Base-by-base conservation (phyloP, 2,329 filamentous ascomycete species). In the Proliferodiscus dingleyae region DNA sequence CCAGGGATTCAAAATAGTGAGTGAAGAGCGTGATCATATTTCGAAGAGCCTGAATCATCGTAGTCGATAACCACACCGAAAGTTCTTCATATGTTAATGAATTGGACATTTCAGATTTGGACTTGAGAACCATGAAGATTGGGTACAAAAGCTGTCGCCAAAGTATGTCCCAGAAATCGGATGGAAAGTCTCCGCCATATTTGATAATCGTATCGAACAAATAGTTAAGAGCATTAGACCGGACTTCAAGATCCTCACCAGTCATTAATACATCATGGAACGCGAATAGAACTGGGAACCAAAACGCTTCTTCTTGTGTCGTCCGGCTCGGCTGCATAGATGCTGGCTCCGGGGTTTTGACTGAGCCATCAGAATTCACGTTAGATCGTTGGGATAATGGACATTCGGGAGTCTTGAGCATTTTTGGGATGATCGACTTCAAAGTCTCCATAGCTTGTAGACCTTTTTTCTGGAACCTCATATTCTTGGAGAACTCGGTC, bases 191-290 rank as follows among this genome's bases (percentile, higher is more conserved):
- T 15, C 88, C 87, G 28, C 94, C 93, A 57, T 97, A 93, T 52
- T 81, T 82, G 47, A 95, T 83, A 5, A 99, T 74, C 0, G 89
- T 89, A 48, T 97, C 91, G 59, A 99, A 99, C 51, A 98, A 89
- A 66, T 97, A 98, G 57, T 90, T 95, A 32, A 98, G 74, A 2
- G 94, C 93, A 67, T 80, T 83, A 2, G 80, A 96, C 47, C 93
- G 85, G 32, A 97, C 93, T 68, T 99, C 93, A 15, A 99, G 76
- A 64, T 99, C 93, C 66, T 98, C 94, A 2, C 94, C 93, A 2
- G 93, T 98, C 93, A 99, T 99, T 38, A 99, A 72, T 18, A 98
- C 90, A 65, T 98, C 93, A 64, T 99, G 93, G 73, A 98, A 98
- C 3, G 94, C 91, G 63, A 98, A 97, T 23, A 99, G 73, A 5